phyloP scores from a whole-genome alignment of 805 yeast genomes.

The Candida ficus region DNA sequence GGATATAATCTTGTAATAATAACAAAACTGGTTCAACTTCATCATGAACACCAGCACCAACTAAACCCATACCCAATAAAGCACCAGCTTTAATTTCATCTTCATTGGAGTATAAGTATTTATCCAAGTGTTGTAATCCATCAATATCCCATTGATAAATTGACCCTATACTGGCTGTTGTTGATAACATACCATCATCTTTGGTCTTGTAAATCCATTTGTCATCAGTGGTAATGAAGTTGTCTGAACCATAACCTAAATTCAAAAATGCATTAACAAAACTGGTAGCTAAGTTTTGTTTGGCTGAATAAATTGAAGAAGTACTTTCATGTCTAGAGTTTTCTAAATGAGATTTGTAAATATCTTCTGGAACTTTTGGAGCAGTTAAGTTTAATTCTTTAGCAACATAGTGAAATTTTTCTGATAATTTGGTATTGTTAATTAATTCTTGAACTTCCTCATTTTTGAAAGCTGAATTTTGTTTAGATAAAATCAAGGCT shows the following conservation, averaged over 20 bases:
- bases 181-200: conserved; percentile 84
- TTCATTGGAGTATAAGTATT: conserved; percentile 79
- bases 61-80: conserved; percentile 87
- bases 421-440: conserved; percentile 72
- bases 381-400: conserved; percentile 84
- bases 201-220: conserved; percentile 90
- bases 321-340: conserved; percentile 46
- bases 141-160: conserved; percentile 90
- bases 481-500: conserved; percentile 83
- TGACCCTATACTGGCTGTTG: conserved; percentile 89
- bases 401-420: conserved; percentile 72
- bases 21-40: conserved; percentile 92
- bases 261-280: conserved; percentile 90
- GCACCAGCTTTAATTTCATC: conserved; percentile 95
- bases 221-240: conserved; percentile 70
- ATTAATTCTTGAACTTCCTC: conserved; percentile 79
- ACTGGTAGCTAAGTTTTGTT: conserved; percentile 91
- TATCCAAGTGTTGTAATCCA: conserved; percentile 87
- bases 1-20: conserved; percentile 76
- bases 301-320: conserved; percentile 65
- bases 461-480: conserved; percentile 73
- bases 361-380: conserved; percentile 92
- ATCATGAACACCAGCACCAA: conserved; percentile 89
- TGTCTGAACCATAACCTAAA: conserved; percentile 86
- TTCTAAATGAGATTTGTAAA: conserved; percentile 88